Evolutionary conservation across 1,284 basidiomycete genomes (phyloP).

Genomic region (Cystobasidium pallidum): DNA sequence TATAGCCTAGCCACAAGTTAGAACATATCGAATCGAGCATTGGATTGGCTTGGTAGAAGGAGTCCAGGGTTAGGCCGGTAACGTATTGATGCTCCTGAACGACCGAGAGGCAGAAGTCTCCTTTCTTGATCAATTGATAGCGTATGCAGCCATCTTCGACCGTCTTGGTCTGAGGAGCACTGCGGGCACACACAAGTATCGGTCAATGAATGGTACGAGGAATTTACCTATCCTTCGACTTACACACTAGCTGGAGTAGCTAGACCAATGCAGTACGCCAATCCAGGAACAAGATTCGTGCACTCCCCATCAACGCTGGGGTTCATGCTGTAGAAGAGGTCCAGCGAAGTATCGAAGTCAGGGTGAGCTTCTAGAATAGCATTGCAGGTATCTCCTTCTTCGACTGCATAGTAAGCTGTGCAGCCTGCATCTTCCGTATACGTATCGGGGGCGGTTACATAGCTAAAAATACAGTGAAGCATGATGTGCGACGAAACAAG

Average conservation of each 20-base stretch:
- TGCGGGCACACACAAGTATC: background rate
- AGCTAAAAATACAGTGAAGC: too few relatives aligned
- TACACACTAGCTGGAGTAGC: constrained; percentile 27
- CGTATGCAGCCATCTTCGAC: constrained; percentile 38
- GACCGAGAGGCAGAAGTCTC: constrained; percentile 31
- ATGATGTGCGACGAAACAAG: too few relatives aligned
- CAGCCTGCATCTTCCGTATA: constrained; percentile 25
- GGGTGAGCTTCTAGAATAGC: constrained; percentile 15
- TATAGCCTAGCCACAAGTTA: constrained; percentile 22
- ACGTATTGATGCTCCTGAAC: background rate
- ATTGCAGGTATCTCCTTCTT: constrained; percentile 22
- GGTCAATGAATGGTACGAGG: background rate
- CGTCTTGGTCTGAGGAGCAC: constrained; percentile 20
- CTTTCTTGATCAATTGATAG: constrained; percentile 26
- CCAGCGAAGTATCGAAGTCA: background rate
- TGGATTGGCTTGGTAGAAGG: constrained; percentile 33
- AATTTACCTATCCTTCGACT: background rate
- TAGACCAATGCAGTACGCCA: constrained; percentile 20
- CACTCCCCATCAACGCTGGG: constrained; percentile 13
- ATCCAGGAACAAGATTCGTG: constrained; percentile 15
- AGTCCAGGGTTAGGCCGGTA: constrained; percentile 6
- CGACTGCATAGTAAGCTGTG: constrained; percentile 18
- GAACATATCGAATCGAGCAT: constrained; percentile 24
- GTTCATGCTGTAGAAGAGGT: constrained; percentile 14
- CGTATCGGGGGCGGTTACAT: constrained; percentile 15